Evolutionary conservation across 768 basidiomycete genomes (phyloP), one percentile per base, ranked within the genome.

Genomic region (Coprinopsis cinerea): DNA sequence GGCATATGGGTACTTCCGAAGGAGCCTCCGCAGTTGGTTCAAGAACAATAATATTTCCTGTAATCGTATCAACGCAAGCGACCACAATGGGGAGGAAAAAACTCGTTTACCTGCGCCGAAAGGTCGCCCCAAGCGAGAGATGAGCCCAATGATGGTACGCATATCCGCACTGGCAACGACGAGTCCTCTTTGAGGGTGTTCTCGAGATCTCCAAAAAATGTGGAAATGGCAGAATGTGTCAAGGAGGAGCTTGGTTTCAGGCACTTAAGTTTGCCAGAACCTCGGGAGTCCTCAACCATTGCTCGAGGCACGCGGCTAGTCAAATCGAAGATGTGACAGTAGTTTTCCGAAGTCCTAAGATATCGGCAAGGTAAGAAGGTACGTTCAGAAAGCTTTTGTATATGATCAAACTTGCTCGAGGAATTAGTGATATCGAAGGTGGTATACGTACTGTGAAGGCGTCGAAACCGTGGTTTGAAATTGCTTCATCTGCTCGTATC

Each of bases 401-500:
- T n/a, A n/a, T n/a, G n/a, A n/a, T n/a, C n/a, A n/a, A n/a, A n/a
- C n/a, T n/a, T n/a, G n/a, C n/a, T n/a, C n/a, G n/a, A n/a, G n/a
- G n/a, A n/a, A n/a, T n/a, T n/a, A n/a, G n/a, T n/a, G n/a, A n/a
- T 35, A 44, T 25, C 18, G 34, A 39, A 24, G 52, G 24, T 42
- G 28, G 24, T 18, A 42, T 61, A 64, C 62, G 59, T 51, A 78
- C 80, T 63, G 74, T 7, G 78, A 74, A 68, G 67, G 54, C 67
- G 69, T 54, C 30, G 72, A 62, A 18, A 92, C 82, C 2, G 90
- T 92, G 3, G 93, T 96, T 68, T 90, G 81, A 64, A 96, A 95
- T 67, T 76, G 83, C 68, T 86, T 89, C 88, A 97, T 88, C 50
- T 83, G 77, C 60, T 92, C 91, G 66, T 99, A 99, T 61, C 96